Percentiles rank a stretch among this genome's conserved stretches.
Conservation (phyloP, 345 rosid genomes). For the Rhizophora mangle region DNA sequence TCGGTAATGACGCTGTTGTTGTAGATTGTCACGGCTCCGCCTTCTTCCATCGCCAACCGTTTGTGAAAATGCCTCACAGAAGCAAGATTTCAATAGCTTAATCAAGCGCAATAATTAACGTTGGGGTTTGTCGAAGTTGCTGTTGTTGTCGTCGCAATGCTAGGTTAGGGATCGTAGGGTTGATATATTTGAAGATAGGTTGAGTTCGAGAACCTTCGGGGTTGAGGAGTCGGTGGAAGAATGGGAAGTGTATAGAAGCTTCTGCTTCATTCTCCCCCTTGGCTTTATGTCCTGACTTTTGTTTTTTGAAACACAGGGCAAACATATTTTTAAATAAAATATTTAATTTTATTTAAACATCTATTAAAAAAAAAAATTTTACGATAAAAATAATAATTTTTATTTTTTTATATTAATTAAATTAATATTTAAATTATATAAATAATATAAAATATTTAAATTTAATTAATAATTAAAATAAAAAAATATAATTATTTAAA, state of each 20-base stretch:
- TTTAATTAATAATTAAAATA: no score
- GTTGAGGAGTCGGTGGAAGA: conserved; percentile 28
- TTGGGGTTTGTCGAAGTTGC: background rate
- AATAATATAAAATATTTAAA: no score
- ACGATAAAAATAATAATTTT: no score
- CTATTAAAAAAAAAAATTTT: no score
- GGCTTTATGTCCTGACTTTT: no score
- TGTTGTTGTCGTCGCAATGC: no score
- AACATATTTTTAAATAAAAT: no score
- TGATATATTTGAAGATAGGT: background rate
- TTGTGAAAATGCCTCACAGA: conserved; percentile 26
- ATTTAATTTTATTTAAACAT: no score
- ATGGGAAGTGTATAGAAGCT: conserved; percentile 25
- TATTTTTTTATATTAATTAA: no score
- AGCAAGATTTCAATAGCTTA: background rate
- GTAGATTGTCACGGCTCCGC: conserved; percentile 28
- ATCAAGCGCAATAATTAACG: background rate
- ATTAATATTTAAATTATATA: no score
- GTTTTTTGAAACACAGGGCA: no score
- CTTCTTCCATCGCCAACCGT: conserved; percentile 23
- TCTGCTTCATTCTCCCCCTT: conserved; percentile 10
- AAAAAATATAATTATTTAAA: no score
- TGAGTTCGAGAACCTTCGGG: conserved; percentile 27
- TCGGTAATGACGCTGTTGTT: conserved; percentile 17
- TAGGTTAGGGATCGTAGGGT: background rate